Evolutionary conservation across 495 filamentous ascomycete genomes (phyloP), one percentile per base, ranked within the genome.

Genomic region (Xylaria venustula): DNA sequence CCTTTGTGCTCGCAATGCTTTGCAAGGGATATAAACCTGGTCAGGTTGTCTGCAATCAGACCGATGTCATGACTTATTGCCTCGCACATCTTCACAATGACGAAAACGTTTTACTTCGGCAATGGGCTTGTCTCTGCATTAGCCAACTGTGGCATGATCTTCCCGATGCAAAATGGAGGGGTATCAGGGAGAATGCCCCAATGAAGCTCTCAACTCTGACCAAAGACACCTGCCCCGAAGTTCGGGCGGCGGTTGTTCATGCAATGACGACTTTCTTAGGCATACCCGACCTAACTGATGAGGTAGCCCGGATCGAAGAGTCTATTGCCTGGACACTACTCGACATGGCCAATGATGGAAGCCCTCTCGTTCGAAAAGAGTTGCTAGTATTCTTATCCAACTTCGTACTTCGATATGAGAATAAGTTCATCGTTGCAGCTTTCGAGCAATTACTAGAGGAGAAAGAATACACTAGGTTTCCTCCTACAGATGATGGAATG

Each of bases 101-200:
- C 9, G 88, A 94, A 46, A 97, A 96, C 64, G 90, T 92, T 3
- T 75, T 97, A 15, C 79, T 99, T 36, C 83, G 95, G 22, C 94
- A 98, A 74, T 99, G 95, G 94, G 92, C 92, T 11, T 97, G 92
- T 71, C 83, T 99, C 4, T 97, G 93, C 73, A 86, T 99, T 37
- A 96, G 93, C 69, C 93, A 96, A 78, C 82, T 99, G 7, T 99
- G 95, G 93, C 83, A 83, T 34, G 89, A 95, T 70, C 89, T 90
- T 51, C 85, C 92, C 0, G 92, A 97, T 63, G 93, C 92, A 2
- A 98, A 97, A 71, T 96, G 92, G 91, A 84, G 88, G 69, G 94
- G 91, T 17, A 96, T 98, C 60, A 81, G 90, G 46, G 89, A 88
- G 65, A 82, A 85, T 60, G 94, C 93, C 7, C 90, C 90, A 36